Conservation (phyloP, 2,329 filamentous ascomycete genomes). For the Fusarium aywerte region DNA sequence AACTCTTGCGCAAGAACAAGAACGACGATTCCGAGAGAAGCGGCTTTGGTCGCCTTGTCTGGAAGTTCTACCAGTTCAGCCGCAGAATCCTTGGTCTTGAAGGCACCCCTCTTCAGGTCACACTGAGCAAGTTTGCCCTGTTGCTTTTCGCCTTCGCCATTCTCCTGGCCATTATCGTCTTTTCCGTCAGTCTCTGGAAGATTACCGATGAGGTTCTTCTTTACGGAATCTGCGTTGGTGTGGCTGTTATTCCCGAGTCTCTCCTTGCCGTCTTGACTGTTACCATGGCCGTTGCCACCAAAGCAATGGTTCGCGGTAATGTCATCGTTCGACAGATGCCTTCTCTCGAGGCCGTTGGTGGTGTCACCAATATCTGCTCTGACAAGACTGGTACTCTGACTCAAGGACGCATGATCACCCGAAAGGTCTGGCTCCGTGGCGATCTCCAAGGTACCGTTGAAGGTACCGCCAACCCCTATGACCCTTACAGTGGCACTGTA, state of each 20-base stretch:
- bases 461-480: slow-evolving; percentile 67
- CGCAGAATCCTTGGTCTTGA: slow-evolving; percentile 71
- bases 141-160: slow-evolving; percentile 79
- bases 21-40: slow-evolving; percentile 54
- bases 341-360: slow-evolving; percentile 73
- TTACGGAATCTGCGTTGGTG: slow-evolving; percentile 69
- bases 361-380: slow-evolving; percentile 76
- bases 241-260: slow-evolving; percentile 73
- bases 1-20: slow-evolving; percentile 69
- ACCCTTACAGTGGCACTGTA: slow-evolving; percentile 67
- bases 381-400: slow-evolving; percentile 77
- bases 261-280: slow-evolving; percentile 77
- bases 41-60: slow-evolving; percentile 58
- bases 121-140: slow-evolving; percentile 85
- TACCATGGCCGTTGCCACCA: slow-evolving; percentile 74
- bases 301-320: slow-evolving; percentile 71
- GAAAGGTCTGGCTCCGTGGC: slow-evolving; percentile 69
- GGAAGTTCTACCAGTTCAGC: slow-evolving; percentile 56
- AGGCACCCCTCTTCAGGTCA: slow-evolving; percentile 86
- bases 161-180: slow-evolving; percentile 69
- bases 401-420: slow-evolving; percentile 73
- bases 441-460: slow-evolving; percentile 64
- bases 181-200: slow-evolving; percentile 66
- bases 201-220: slow-evolving; percentile 68
- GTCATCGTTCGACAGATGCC: slow-evolving; percentile 74